Conservation (phyloP, 768 basidiomycete genomes). For the Pleurotus tuoliensis region DNA sequence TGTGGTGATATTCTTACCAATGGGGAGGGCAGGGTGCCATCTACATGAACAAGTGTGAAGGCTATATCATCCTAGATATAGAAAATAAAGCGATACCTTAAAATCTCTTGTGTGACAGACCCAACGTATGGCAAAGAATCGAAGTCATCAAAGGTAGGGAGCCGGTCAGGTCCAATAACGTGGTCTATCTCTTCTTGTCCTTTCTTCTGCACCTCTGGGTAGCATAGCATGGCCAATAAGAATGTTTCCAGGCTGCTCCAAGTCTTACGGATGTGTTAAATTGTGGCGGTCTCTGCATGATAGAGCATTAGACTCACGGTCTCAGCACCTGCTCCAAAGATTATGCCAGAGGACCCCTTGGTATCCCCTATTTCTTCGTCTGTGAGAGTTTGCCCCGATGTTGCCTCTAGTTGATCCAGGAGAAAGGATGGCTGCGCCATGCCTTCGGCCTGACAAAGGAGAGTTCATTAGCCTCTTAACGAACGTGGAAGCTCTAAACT, state of each 20-base stretch:
- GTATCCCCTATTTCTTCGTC: not conserved
- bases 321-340: constrained; percentile 3
- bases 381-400: not conserved
- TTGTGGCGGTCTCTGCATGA: not conserved
- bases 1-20: not conserved
- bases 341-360: not conserved
- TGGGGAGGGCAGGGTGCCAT: constrained; percentile 7
- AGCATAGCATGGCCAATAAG: constrained; percentile 21
- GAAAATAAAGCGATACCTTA: not conserved
- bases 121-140: constrained; percentile 19
- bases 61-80: too few relatives aligned
- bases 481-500: not conserved
- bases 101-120: constrained; percentile 19
- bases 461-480: too few relatives aligned
- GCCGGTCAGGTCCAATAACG: constrained; percentile 21
- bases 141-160: constrained; percentile 19
- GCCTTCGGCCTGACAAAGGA: too few relatives aligned
- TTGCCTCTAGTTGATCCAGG: too few relatives aligned
- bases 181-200: constrained; percentile 25
- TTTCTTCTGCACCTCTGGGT: constrained; percentile 23
- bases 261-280: not conserved
- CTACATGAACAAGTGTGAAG: not conserved
- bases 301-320: not conserved
- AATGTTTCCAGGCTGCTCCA: constrained; percentile 13
- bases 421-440: too few relatives aligned